phyloP scores from a whole-genome alignment of 768 basidiomycete genomes.

The Kondoa subrosea region DNA sequence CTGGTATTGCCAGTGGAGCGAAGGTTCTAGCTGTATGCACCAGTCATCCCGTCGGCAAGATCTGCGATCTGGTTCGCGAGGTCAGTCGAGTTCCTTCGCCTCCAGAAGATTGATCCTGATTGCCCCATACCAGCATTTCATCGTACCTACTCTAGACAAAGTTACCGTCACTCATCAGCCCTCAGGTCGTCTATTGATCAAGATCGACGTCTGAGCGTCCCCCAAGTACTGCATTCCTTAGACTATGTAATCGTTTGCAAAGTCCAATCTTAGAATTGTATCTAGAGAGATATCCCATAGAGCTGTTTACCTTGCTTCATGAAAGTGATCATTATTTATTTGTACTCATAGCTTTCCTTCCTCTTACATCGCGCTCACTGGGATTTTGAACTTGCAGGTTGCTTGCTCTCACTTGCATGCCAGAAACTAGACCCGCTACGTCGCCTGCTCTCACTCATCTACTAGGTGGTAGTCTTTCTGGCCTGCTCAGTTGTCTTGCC shows the following conservation, averaged over 20 bases:
- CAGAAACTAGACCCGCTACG: neutral
- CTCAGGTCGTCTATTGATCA: conserved; percentile 14
- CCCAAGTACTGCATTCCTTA: neutral
- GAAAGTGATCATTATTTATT: neutral
- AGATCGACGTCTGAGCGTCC: neutral
- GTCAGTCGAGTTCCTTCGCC: neutral
- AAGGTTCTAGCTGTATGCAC: conserved; percentile 34
- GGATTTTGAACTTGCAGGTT: too few relatives aligned
- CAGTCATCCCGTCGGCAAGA: conserved; percentile 30
- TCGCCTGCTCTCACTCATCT: neutral
- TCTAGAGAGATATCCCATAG: neutral
- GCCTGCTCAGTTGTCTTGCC: neutral
- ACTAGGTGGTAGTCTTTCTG: neutral
- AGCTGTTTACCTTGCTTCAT: neutral
- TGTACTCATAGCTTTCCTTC: neutral
- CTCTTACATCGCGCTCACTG: too few relatives aligned
- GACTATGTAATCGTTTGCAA: too few relatives aligned
- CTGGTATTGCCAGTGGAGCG: conserved; percentile 20
- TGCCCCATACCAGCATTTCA: conserved; percentile 11
- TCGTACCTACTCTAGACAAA: conserved; percentile 18
- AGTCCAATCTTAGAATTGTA: neutral
- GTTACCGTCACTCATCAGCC: conserved; percentile 12
- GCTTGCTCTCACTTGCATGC: too few relatives aligned
- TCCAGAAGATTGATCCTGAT: neutral
- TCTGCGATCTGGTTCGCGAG: conserved; percentile 15